Base-by-base conservation (phyloP, 768 basidiomycete genomes). In the Leccinum truebloodii region DNA sequence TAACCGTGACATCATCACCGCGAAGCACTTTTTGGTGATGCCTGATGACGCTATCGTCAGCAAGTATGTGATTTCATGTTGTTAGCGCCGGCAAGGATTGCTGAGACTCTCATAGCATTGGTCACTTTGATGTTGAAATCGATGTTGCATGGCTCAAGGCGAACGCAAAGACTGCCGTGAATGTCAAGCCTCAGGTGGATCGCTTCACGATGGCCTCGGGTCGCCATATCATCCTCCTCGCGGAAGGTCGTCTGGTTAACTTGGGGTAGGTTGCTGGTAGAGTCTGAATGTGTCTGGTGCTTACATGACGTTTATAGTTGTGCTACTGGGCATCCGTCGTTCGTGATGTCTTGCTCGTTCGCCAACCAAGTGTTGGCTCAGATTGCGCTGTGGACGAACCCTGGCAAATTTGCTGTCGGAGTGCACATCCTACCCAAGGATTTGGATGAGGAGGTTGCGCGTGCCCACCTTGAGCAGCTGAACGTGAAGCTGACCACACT, bases 261-360 rank as follows among this genome's bases (percentile, higher is more conserved):
- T 83, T 99, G 73, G 96, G 96, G 87, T 92, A 70, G 46, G 84
- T 76, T 52, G 28, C 6, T 39, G 26, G 16, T 37, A 5, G 7
- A 39, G 10, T 28, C 1, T 5, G 18, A 1, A 53, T 4, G 55
- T 13, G 48, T 50, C 35, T n/a, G 55, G 28, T 35, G 61, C 63
- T 66, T 51, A 65, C 48, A 35, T 10, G 58, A 20, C 18, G 9
- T 65, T 9, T 51, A 54, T 54, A 90, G 89, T 57, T 98, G 96
- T 77, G 96, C 94, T 44, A 98, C 96, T 67, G 96, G 96, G 59
- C 96, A 99, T 79, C 96, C 97, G 37, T 98, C 96, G 49, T 98
- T 95, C 78, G 97, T 99, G 80, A 99, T 99, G 97, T 98, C 96
- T 18, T 98, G 95, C 83, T 99, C 97, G 48, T 99, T 99, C 83